These are phyloP conservation scores for Madurella fahalii DNA, from an alignment of 2,329 filamentous ascomycete species.

Conservation along the genomic window DNA sequence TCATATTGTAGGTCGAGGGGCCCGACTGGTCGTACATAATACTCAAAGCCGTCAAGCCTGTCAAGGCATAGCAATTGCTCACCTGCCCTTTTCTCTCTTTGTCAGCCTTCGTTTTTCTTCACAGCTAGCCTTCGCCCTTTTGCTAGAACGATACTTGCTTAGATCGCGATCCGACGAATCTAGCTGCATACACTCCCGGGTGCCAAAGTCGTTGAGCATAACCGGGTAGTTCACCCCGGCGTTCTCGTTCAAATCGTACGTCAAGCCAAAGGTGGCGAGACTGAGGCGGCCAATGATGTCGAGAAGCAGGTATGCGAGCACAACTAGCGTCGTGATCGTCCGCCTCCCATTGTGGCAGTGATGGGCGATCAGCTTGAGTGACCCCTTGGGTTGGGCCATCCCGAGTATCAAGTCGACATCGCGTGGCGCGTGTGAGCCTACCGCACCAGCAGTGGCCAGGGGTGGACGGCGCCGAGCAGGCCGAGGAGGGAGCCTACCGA, in stretches of 20 bases:
- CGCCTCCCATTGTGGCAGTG: background rate
- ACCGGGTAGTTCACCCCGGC: slow-evolving; percentile 2
- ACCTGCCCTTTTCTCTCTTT: too few relatives aligned
- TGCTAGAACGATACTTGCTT: background rate
- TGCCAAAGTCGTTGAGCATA: background rate
- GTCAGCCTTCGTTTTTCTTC: too few relatives aligned
- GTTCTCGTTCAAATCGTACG: slow-evolving; percentile 4
- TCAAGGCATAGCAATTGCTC: too few relatives aligned
- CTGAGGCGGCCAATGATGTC: slow-evolving; percentile 6
- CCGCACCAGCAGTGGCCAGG: slow-evolving; percentile 8
- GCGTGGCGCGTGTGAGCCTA: background rate
- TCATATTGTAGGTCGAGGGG: background rate
- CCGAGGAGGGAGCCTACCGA: slow-evolving; percentile 9
- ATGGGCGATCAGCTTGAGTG: background rate
- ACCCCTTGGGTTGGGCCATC: background rate
- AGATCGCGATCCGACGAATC: background rate
- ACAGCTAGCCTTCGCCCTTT: too few relatives aligned
- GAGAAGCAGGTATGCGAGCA: slow-evolving; percentile 1
- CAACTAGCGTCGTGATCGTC: background rate
- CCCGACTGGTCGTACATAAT: background rate
- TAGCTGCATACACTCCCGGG: background rate
- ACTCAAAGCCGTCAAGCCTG: background rate
- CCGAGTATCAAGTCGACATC: slow-evolving; percentile 9
- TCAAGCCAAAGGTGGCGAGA: slow-evolving; percentile 7
- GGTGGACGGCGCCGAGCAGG: slow-evolving; percentile 5